phyloP scores from a whole-genome alignment of 108 stramenopile genomes.

The Skeletonema menzelii region DNA sequence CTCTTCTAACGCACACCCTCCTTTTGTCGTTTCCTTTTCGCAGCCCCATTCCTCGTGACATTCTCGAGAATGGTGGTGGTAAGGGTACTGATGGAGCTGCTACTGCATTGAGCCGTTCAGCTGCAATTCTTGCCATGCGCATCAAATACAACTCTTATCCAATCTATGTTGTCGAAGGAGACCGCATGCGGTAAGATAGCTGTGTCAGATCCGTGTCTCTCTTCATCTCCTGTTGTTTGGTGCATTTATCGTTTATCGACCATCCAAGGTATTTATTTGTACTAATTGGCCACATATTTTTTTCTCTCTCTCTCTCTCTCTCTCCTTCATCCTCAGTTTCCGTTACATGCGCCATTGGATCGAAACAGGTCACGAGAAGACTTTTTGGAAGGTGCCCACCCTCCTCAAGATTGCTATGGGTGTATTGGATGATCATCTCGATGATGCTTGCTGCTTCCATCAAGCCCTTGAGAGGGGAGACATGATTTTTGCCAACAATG shows the following conservation, averaged over 20 bases:
- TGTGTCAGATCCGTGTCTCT: no score
- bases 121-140: slow-evolving; percentile 4
- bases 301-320: no score
- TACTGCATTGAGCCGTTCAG: background rate
- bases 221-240: no score
- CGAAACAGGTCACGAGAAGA: slow-evolving; percentile 23
- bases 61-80: slow-evolving; percentile 23
- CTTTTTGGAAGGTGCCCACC: background rate
- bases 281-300: no score
- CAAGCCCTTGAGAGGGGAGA: slow-evolving; percentile 6
- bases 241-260: no score
- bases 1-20: no score
- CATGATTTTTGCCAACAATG: slow-evolving; percentile 10
- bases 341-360: slow-evolving; percentile 29
- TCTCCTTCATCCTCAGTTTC: slow-evolving; percentile 2
- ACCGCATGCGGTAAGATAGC: background rate
- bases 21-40: no score
- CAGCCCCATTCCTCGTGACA: slow-evolving; percentile 8
- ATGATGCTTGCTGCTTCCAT: slow-evolving; percentile 5
- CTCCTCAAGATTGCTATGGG: slow-evolving; percentile 12
- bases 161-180: slow-evolving; percentile 5
- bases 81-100: background rate
- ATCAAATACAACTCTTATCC: slow-evolving; percentile 22
- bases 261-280: no score
- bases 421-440: slow-evolving; percentile 11